Evolutionary conservation across 2,329 filamentous ascomycete species (phyloP), one percentile per base, ranked within the genome.

Genomic region (Akanthomyces muscarius): DNA sequence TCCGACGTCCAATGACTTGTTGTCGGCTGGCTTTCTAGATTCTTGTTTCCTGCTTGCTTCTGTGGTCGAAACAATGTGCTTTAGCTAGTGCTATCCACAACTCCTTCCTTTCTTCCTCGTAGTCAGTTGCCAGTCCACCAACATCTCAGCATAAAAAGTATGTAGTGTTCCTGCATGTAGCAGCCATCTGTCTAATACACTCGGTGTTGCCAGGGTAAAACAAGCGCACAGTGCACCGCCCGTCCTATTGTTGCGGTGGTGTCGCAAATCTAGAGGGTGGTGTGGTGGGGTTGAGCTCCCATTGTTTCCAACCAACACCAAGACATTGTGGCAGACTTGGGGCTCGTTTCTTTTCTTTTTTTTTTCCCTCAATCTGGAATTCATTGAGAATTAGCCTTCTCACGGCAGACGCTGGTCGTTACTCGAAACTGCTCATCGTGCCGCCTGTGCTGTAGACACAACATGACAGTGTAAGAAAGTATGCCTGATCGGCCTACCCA

Each of bases 291-390:
- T 5, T 47, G 21, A 10, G n/a, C 33, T 44, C 14, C 57, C 11
- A 51, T 61, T 45, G 58, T 52, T 61, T 61, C 48, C 38, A 48
- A 41, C 38, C 30, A 47, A 10, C n/a, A 23, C 28, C 59, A 41
- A 53, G 48, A 53, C 48, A 45, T 47, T 36, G 13, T 38, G 13
- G 13, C 10, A 52, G 13, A 25, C 42, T 28, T 50, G 36, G 33
- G 10, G 44, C 47, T 21, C 13, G 44, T 38, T 55, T 23, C 51
- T 21, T 54, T 50, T 25, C 33, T 48, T 33, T n/a, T 18, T 57
- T 57, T 30, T n/a, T 25, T 25, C 2, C 14, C 6, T 23, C 5
- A 23, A 53, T 53, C 21, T n/a, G 23, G 28, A 21, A 30, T 45
- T 2, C 28, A 41, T 45, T 8, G 21, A n/a, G 28, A 16, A 51